Percentiles rank a stretch among this genome's conserved stretches.
These are phyloP conservation scores for Porphyrellus cyaneotinctus DNA, from an alignment of 768 basidiomycete genomes.

Conservation along the genomic window DNA sequence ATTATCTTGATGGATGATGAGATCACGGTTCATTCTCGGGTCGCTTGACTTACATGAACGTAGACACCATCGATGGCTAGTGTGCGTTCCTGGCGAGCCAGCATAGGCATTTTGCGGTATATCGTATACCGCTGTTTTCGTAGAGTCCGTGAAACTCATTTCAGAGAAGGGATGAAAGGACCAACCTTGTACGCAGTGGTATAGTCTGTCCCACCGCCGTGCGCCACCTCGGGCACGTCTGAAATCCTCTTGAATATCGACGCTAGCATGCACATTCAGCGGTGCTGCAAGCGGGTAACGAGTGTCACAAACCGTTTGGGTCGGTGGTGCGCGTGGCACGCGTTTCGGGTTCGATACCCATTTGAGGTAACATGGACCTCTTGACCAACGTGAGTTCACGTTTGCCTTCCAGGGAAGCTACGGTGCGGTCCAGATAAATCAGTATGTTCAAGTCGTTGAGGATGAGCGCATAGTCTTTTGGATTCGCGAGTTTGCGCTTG, in stretches of 20 bases:
- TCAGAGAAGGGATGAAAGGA: not conserved
- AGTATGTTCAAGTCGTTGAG: slow-evolving; percentile 59
- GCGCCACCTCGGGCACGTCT: slow-evolving; percentile 54
- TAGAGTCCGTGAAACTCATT: not conserved
- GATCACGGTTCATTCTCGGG: not conserved
- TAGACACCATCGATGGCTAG: slow-evolving; percentile 95
- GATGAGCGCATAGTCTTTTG: slow-evolving; percentile 81
- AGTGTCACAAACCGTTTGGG: slow-evolving; percentile 70
- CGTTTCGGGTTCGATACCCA: slow-evolving; percentile 66
- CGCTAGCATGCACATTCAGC: slow-evolving; percentile 41
- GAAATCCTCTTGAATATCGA: slow-evolving; percentile 91
- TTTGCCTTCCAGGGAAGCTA: slow-evolving; percentile 90
- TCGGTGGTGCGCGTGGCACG: slow-evolving; percentile 74
- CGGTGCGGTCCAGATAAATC: slow-evolving; percentile 90
- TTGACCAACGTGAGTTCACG: slow-evolving; percentile 79
- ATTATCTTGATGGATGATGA: slow-evolving; percentile 58
- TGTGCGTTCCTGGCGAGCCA: slow-evolving; percentile 85
- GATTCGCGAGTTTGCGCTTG: slow-evolving; percentile 59
- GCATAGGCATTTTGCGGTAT: slow-evolving; percentile 92
- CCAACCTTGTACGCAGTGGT: slow-evolving; percentile 82
- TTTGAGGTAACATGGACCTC: slow-evolving; percentile 65
- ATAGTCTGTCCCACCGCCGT: slow-evolving; percentile 67
- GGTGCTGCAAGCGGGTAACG: not conserved
- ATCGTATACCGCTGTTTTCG: slow-evolving; percentile 76
- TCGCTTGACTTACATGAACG: slow-evolving; percentile 59